Percentiles rank a stretch among this genome's conserved stretches.
Conservation (phyloP, 208 protist genomes). For the Naegleria fowleri region DNA sequence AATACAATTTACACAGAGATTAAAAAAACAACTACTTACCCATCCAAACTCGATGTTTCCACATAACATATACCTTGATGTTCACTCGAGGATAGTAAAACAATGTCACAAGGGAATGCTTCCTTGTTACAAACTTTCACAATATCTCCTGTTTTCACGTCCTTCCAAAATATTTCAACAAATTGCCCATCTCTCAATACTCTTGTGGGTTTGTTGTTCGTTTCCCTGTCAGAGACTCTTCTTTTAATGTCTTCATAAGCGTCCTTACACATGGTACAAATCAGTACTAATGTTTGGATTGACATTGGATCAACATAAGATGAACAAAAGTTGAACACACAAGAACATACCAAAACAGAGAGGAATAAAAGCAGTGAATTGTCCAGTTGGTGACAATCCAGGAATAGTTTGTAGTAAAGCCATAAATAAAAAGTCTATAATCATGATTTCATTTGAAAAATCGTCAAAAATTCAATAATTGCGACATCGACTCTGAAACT, state of each 20-base stretch:
- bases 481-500: not conserved
- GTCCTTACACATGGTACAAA: conserved; percentile 41
- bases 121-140: conserved; percentile 9
- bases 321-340: not conserved
- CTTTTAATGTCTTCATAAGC: conserved; percentile 36
- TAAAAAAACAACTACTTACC: not conserved
- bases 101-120: conserved; percentile 21
- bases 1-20: not conserved
- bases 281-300: not conserved
- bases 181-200: not conserved
- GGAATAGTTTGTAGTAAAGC: conserved; percentile 27
- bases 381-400: conserved; percentile 43
- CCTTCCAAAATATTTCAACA: not conserved
- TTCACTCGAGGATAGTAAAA: conserved; percentile 25
- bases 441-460: not conserved
- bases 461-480: not conserved
- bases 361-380: conserved; percentile 35
- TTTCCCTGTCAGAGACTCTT: not conserved
- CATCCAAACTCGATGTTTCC: conserved; percentile 29
- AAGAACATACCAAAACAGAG: not conserved
- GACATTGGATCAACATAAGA: not conserved
- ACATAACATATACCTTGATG: conserved; percentile 4
- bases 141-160: conserved; percentile 19
- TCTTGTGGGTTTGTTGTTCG: not conserved
- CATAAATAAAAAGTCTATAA: not conserved